phyloP scores from a whole-genome alignment of 2,329 filamentous ascomycete genomes.

The Epichloe uncinata region DNA sequence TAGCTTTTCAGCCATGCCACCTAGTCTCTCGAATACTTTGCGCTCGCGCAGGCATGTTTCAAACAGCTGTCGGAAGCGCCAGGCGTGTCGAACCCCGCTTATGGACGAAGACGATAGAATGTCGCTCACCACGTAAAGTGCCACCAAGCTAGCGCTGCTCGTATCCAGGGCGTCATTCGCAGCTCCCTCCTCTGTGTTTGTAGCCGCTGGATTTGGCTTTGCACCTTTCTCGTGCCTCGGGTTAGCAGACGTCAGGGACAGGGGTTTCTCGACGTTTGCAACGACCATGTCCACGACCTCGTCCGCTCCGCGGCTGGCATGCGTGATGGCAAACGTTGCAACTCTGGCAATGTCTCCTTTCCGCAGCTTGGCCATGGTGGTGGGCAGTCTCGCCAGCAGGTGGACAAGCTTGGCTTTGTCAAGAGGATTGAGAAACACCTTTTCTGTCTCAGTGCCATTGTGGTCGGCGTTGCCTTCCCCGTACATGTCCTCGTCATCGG shows the following conservation, averaged over 20 bases:
- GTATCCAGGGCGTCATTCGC: conserved; percentile 41
- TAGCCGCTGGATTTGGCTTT: conserved; percentile 16
- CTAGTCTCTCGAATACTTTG: conserved; percentile 62
- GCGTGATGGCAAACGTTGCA: conserved; percentile 77
- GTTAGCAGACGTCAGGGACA: conserved; percentile 60
- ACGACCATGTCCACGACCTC: conserved; percentile 87
- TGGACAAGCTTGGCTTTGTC: conserved; percentile 76
- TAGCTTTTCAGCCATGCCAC: conserved; percentile 55
- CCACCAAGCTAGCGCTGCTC: conserved; percentile 64
- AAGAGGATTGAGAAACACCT: conserved; percentile 64
- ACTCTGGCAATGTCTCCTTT: conserved; percentile 79
- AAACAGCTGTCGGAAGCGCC: conserved; percentile 74
- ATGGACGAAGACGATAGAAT: conserved; percentile 67
- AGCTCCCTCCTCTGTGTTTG: conserved; percentile 22
- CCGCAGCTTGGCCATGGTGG: conserved; percentile 56
- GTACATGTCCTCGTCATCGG: conserved; percentile 64
- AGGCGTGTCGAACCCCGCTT: conserved; percentile 68
- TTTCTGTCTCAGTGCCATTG: conserved; percentile 32
- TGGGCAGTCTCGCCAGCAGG: conserved; percentile 70
- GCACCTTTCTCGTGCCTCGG: conserved; percentile 32
- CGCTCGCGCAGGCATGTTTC: conserved; percentile 56
- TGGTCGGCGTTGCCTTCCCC: conserved; percentile 41
- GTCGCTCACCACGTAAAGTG: conserved; percentile 64
- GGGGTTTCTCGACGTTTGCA: conserved; percentile 65
- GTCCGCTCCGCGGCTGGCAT: conserved; percentile 72